Conservation (phyloP, 2,329 filamentous ascomycete genomes). For the Mycogone perniciosa region DNA sequence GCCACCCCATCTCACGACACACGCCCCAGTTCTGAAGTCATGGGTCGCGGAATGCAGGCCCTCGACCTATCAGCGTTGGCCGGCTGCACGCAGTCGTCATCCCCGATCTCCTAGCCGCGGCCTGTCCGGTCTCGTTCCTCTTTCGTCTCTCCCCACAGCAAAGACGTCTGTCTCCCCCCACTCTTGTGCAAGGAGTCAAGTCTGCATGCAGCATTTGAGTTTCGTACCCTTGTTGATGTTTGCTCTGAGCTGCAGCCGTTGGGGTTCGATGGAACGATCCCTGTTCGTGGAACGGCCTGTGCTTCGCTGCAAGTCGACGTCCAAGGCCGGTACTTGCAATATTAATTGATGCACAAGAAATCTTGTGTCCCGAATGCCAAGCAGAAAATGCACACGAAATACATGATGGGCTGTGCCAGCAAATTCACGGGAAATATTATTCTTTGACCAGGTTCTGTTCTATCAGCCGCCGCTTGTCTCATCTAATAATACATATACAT, state of each 20-base stretch:
- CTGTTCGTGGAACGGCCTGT: constrained; percentile 2
- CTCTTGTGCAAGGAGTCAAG: not conserved
- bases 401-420: not conserved
- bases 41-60: not conserved
- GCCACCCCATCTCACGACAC: not conserved
- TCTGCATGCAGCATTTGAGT: not conserved
- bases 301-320: not conserved
- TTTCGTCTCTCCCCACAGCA: not conserved
- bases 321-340: not conserved
- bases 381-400: not conserved
- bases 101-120: constrained; percentile 1
- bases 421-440: not conserved
- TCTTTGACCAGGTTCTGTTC: not conserved
- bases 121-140: not conserved
- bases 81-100: constrained; percentile 4
- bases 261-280: not conserved
- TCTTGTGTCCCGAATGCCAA: too few species aligned
- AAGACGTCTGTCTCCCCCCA: not conserved
- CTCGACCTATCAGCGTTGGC: constrained; percentile 3
- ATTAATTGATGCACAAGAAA: not conserved
- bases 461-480: not conserved
- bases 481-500: not conserved
- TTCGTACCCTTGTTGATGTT: not conserved
- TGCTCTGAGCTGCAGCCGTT: not conserved
- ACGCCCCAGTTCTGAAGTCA: not conserved